Conservation (phyloP, 2,329 filamentous ascomycete genomes). For the Mycocentrospora acerina region DNA sequence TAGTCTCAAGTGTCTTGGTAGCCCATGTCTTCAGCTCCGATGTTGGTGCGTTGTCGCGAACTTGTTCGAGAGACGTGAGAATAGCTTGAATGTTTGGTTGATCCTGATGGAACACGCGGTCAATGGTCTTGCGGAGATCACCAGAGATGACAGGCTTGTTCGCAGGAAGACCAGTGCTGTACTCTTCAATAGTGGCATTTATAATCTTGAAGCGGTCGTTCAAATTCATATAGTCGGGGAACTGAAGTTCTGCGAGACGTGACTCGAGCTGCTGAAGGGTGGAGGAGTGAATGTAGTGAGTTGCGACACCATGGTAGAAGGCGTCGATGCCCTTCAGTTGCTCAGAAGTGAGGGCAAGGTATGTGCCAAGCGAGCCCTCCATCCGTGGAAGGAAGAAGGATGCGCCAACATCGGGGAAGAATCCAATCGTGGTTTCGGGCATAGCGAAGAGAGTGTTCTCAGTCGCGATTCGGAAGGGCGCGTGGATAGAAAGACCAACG, state of each 20-base stretch:
- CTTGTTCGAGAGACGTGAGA: constrained; percentile 62
- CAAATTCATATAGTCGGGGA: constrained; percentile 72
- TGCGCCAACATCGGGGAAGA: constrained; percentile 96
- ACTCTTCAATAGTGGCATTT: constrained; percentile 89
- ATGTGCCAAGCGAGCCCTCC: constrained; percentile 83
- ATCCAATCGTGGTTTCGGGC: constrained; percentile 97
- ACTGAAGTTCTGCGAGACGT: constrained; percentile 84
- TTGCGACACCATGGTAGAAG: constrained; percentile 89
- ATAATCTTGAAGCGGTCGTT: constrained; percentile 69
- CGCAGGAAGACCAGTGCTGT: constrained; percentile 78
- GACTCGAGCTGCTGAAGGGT: constrained; percentile 78
- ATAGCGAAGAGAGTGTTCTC: constrained; percentile 96
- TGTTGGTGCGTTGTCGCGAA: constrained; percentile 36
- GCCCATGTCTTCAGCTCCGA: constrained; percentile 69
- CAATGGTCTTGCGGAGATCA: constrained; percentile 74
- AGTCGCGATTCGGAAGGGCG: constrained; percentile 93
- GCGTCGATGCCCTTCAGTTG: constrained; percentile 78
- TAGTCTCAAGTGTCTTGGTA: constrained; percentile 69
- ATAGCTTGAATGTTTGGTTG: constrained; percentile 70
- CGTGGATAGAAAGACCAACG: constrained; percentile 90
- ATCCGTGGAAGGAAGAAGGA: constrained; percentile 94
- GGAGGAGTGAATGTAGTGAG: constrained; percentile 93
- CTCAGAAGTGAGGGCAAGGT: constrained; percentile 89
- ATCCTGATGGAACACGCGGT: constrained; percentile 58
- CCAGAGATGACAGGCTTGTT: constrained; percentile 57